Evolutionary conservation across 257 asterid species (phyloP), one percentile per base, ranked within the genome.

Genomic region (Capsicum baccatum): DNA sequence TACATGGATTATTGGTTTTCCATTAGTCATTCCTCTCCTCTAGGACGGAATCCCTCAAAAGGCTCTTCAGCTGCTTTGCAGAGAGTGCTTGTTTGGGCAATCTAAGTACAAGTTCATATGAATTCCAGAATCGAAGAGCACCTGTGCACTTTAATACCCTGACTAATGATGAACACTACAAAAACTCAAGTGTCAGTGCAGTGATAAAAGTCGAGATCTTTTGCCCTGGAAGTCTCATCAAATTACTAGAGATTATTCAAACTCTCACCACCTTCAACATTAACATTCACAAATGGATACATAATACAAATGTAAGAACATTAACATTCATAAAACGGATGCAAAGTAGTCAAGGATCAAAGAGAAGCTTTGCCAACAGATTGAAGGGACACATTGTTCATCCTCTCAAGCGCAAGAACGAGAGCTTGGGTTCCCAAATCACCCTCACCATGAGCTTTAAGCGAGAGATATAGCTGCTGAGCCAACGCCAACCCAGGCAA

Each of bases 401-500:
- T 95, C 91, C 95, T 91, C 90, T 95, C 99, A 6, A 95, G 89
- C 1, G 98, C 93, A 85, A 95, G 88, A 82, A 95, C 82, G 10
- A 94, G 97, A 8, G 98, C 99, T 85, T 95, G 99, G 44, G 98
- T 94, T 2, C 99, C 98, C 89, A 95, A 87, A 90, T 89, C 90
- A 0, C 99, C 99, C 80, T 95, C 97, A 37, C 96, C 97, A 14
- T 95, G 92, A 35, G 99, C 98, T 74, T 50, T 74, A 74, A 74
- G 81, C 2, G 81, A 74, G 4, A 74, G 81, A 50, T 74, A 74
- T n/a, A 95, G 93, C 91, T 95, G 99, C 79, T 94, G 97, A 50
- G 99, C 99, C 90, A 95, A 89, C 11, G 97, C 97, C 63, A 95
- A 80, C 13, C 99, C 99, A 3, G 99, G 99, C 87, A 95, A 85